Base-by-base conservation (phyloP, 768 basidiomycete genomes). In the Lactarius deliciosus region DNA sequence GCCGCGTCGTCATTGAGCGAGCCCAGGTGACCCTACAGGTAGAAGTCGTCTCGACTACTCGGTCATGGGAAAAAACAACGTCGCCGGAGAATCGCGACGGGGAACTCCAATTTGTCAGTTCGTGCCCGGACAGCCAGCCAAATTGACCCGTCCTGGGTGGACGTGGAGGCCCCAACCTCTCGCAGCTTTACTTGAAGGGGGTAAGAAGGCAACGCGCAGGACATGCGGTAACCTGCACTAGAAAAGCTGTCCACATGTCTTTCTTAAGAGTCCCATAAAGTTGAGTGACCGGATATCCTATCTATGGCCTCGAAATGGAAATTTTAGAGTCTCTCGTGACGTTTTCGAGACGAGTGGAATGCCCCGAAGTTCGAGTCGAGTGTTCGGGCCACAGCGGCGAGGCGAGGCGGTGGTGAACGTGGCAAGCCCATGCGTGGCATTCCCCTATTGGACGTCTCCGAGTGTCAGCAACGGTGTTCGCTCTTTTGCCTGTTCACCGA, bases 191-290 rank as follows among this genome's bases (percentile, higher is more conserved):
- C 50, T 53, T 13, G 50, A 57, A 45, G 22, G 47, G 62, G 58
- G 53, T 15, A 59, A 16, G 34, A 40, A 59, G 50, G 58, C 65
- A 68, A 68, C 66, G 66, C 60, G 53, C 53, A 68, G 25, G 53
- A 56, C 58, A 57, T 68, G 66, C 66, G 62, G 66, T 47, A 68
- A 38, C 58, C 62, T 38, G 57, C 34, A 34, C 56, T 2, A 8
- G 56, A 34, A 34, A 32, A 30, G 56, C 56, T 36, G 56, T 57
- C 56, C 34, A 57, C 56, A 53, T 53, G 13, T 13, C 50, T 53
- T 3, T 25, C 25, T 53, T 25, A 25, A 53, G 9, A 53, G 25
- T 53, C 25, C 50, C 50, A 53, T 22, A 53, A 53, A 53, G 50
- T 53, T 53, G 50, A 53, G 50, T 53, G 50, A 53, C 50, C 50